Base-by-base conservation (phyloP, 1,139 yeast genomes). In the Pichia sp. region DNA sequence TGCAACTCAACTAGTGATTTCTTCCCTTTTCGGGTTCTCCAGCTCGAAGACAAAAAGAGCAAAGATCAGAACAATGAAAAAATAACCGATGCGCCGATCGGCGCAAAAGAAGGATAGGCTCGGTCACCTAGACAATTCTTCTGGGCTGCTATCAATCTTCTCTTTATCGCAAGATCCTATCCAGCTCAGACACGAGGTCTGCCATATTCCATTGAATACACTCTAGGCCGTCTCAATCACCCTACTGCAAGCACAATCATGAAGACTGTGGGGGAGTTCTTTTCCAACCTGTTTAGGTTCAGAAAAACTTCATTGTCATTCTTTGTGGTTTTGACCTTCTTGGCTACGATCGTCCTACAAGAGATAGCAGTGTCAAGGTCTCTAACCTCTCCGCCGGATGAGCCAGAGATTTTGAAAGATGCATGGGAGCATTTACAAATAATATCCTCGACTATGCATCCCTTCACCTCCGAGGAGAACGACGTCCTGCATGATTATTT, bases 391-490 rank as follows among this genome's bases (percentile, higher is more conserved):
- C 54, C 56, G 13, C 37, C 12, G 13, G 26, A 40, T 26, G 55
- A 54, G 22, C 54, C 56, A 16, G 30, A 12, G 8, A 44, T 51
- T 12, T 23, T 54, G 3, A 36, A 41, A 12, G 41, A 47, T 10
- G 41, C 58, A 2, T 57, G 60, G 60, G 44, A 51, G 9, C 48
- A 52, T 31, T 42, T 57, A 16, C 56, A 55, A 31, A 30, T 52
- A 3, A 48, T 57, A 10, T 57, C 60, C 3, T 41, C 55, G 4
- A 21, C 49, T 1, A 52, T 52, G 34, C 97, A 91, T 68, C 89
- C 96, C 0, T 90, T 86, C 66, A 80, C 82, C 26, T 84, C 96
- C 0, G 78, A 74, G 52, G 87, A 83, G 7, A 90, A 89, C 67
- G 95, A 85, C 64, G 73, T 70, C 28, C 89, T 89, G 13, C 93